phyloP scores from a whole-genome alignment of 495 filamentous ascomycete species.

The Coniosporium apollinis region DNA sequence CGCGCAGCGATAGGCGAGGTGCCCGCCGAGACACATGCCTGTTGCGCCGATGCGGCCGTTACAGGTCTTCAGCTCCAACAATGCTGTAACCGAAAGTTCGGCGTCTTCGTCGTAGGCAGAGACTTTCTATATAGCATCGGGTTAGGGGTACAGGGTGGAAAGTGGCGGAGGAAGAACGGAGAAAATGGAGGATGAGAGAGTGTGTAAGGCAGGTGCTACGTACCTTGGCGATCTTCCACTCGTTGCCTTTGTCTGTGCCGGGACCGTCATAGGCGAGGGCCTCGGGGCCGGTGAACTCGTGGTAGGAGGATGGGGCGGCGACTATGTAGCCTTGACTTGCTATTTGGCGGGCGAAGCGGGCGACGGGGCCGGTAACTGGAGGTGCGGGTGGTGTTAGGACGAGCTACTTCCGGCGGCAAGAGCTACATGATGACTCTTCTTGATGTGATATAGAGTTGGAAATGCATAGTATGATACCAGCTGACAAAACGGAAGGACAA shows the following conservation, averaged over 20 bases:
- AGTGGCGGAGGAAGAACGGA: background rate
- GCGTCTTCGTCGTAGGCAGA: constrained; percentile 84
- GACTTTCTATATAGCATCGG: constrained; percentile 39
- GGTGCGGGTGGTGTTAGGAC: too few relatives aligned
- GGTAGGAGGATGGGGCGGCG: constrained; percentile 77
- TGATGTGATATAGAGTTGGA: too few relatives aligned
- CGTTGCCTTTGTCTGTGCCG: constrained; percentile 77
- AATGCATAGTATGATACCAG: too few relatives aligned
- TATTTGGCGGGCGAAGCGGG: constrained; percentile 82
- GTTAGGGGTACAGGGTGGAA: constrained; percentile 1
- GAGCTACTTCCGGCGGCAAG: too few relatives aligned
- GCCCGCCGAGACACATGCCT: constrained; percentile 92
- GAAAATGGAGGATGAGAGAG: background rate
- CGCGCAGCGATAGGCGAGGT: constrained; percentile 71
- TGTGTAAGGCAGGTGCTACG: constrained; percentile 1
- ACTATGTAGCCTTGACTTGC: constrained; percentile 89
- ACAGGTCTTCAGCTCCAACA: constrained; percentile 62
- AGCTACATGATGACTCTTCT: too few relatives aligned
- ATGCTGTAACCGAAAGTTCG: constrained; percentile 49
- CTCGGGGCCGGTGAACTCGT: constrained; percentile 81
- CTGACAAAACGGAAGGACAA: too few relatives aligned
- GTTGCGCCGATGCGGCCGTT: constrained; percentile 74
- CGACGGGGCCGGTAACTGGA: constrained; percentile 87
- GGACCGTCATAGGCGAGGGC: constrained; percentile 71
- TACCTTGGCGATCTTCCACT: constrained; percentile 69